Base-by-base conservation (phyloP, 139 green algal genomes). In the Zygnema cylindricum region DNA sequence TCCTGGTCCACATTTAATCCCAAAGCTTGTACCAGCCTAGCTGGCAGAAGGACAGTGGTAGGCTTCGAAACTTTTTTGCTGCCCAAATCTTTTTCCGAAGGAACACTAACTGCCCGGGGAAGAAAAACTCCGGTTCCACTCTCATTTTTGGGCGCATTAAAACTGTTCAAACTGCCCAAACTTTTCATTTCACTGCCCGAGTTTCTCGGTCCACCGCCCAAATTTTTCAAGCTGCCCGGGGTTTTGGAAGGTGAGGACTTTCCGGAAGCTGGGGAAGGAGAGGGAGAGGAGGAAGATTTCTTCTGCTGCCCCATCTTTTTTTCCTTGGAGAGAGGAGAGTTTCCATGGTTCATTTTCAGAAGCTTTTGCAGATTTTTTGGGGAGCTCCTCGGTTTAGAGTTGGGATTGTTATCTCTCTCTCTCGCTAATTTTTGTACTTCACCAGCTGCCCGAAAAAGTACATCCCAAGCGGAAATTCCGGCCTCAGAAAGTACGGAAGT, bases 111-210 rank as follows among this genome's bases (percentile, higher is more conserved):
- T 16, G 49, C 49, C 36, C 71, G 71, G 7, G 71, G 16, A 16
- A 79, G 3, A 43, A 79, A 79, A 3, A 79, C 71, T 54, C 71
- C 71, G 7, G 71, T 79, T 43, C 71, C 71, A n/a, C n/a, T n/a
- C n/a, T n/a, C n/a, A n/a, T n/a, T n/a, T n/a, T n/a, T n/a, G 57
- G 57, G 57, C 30, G 30, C 57, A 30, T 73, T 30, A 25, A 35
- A 35, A 30, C 57, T 73, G 16, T 41, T 43, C 3, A 7, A 7
- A 79, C 71, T 79, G 3, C 36, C 36, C 36, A 16, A 3, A 43
- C 36, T 54, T 11, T 41, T 16, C 21, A 7, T 16, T 11, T 43
- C 71, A 23, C 36, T 11, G 7, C 21, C 11, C 71, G 7, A 40
- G 7, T 11, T 11, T 11, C 16, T 7, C 36, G 7, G 3, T 16